Percentiles rank a stretch among this genome's conserved stretches.
These are phyloP conservation scores for Raffaelea albimanens DNA, from an alignment of 2,329 filamentous ascomycete species.

Conservation along the genomic window DNA sequence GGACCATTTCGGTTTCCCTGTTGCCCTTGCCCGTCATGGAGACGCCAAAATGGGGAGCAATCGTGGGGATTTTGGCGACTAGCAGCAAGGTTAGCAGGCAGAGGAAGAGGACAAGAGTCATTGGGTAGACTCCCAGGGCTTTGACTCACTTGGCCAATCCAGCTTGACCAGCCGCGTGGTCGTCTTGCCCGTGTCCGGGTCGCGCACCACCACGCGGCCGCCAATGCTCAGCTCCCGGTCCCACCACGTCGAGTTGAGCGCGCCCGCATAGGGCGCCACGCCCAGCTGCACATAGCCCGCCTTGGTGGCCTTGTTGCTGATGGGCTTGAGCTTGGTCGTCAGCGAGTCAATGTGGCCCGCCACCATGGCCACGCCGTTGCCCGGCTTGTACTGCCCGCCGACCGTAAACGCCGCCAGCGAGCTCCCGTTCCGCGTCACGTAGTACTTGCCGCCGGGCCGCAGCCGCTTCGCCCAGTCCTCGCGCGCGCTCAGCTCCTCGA, in stretches of 20 bases:
- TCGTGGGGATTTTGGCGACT: slow-evolving; percentile 79
- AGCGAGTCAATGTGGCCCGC: slow-evolving; percentile 90
- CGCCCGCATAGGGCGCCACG: slow-evolving; percentile 87
- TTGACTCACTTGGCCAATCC: slow-evolving; percentile 64
- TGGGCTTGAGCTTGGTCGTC: slow-evolving; percentile 83
- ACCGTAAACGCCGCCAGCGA: slow-evolving; percentile 28
- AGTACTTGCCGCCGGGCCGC: slow-evolving; percentile 50
- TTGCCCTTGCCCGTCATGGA: slow-evolving; percentile 62
- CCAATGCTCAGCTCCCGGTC: slow-evolving; percentile 88
- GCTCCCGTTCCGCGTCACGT: slow-evolving; percentile 25
- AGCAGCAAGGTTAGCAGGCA: slow-evolving; percentile 7
- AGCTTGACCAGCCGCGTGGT: slow-evolving; percentile 76
- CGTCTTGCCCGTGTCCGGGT: slow-evolving; percentile 65
- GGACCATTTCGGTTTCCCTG: slow-evolving; percentile 85
- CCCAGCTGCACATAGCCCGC: slow-evolving; percentile 83
- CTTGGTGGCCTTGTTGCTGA: slow-evolving; percentile 74
- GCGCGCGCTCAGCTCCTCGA: slow-evolving; percentile 67
- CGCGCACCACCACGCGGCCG: slow-evolving; percentile 76
- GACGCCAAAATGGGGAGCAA: slow-evolving; percentile 88
- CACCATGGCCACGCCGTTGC: slow-evolving; percentile 36
- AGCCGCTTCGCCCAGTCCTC: slow-evolving; percentile 68
- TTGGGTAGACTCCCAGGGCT: not conserved
- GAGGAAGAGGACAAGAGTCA: not conserved
- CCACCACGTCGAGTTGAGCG: slow-evolving; percentile 87
- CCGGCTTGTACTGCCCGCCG: slow-evolving; percentile 23